phyloP scores from a whole-genome alignment of 176 grass and related monocot species.

The Avena insularis region DNA sequence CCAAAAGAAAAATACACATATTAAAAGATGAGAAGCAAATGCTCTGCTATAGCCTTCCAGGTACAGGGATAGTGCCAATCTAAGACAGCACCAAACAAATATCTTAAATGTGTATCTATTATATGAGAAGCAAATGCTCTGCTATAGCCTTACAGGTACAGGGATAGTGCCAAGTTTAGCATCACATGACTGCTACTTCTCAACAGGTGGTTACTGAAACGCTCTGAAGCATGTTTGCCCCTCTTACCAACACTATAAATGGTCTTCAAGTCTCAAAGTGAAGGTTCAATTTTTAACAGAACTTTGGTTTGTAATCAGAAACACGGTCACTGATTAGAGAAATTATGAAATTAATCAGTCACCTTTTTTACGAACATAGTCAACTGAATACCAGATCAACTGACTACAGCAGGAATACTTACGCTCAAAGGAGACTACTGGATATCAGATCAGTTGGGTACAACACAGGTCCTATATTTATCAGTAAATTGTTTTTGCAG shows the following conservation, averaged over 20 bases:
- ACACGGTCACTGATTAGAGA: background rate
- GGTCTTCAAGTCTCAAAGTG: constrained; percentile 10
- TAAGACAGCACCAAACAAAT: constrained; percentile 8
- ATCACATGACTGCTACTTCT: background rate
- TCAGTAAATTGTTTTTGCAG: constrained; percentile 26
- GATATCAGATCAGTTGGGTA: constrained; percentile 24
- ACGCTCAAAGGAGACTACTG: constrained; percentile 6
- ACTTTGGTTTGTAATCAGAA: constrained; percentile 2
- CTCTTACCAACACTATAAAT: constrained; percentile 21
- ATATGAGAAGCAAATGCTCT: background rate
- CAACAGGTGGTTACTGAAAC: constrained; percentile 12
- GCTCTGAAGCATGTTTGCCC: background rate
- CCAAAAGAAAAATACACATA: constrained; percentile 14
- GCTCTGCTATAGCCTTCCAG: background rate
- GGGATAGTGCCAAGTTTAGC: constrained; percentile 23
- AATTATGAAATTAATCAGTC: constrained; percentile 6
- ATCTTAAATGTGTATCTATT: constrained; percentile 11
- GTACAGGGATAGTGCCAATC: background rate
- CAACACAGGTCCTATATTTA: background rate
- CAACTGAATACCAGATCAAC: constrained; percentile 3
- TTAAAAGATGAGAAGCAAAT: background rate
- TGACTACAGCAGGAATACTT: background rate
- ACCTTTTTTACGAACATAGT: constrained; percentile 15
- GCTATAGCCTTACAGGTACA: background rate
- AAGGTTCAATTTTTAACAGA: constrained; percentile 29